A percentile compares a stretch with the other conserved stretches of the same genome.
These are phyloP conservation scores for Taphrina populina DNA, from an alignment of 1,139 yeast species.

Conservation along the genomic window DNA sequence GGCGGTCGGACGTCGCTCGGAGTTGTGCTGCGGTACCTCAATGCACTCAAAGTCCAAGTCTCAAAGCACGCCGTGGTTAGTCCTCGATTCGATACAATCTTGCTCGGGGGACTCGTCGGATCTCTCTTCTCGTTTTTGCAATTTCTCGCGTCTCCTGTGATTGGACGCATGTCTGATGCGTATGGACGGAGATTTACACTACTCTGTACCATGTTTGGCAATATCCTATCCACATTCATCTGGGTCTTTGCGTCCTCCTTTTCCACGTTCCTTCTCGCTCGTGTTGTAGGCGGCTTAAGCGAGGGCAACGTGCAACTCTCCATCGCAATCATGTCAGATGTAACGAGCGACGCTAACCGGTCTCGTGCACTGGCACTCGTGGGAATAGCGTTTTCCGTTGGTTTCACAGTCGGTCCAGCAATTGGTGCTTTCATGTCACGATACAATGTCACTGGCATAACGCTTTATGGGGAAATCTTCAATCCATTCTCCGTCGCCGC, in stretches of 20 bases:
- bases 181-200: constrained; percentile 28
- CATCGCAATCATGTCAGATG: constrained; percentile 34
- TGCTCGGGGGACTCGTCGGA: constrained; percentile 33
- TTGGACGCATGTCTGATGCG: constrained; percentile 23
- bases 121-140: constrained; percentile 32
- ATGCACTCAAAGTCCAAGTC: constrained; percentile 22
- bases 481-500: constrained; percentile 33
- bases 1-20: constrained; percentile 24
- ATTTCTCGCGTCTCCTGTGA: constrained; percentile 33
- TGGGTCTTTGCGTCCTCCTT: constrained; percentile 35
- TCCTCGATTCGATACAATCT: constrained; percentile 29
- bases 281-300: constrained; percentile 33
- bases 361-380: constrained; percentile 32
- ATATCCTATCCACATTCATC: constrained; percentile 31
- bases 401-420: constrained; percentile 34
- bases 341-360: constrained; percentile 31
- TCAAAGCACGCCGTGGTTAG: constrained; percentile 24
- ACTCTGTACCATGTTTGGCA: constrained; percentile 32
- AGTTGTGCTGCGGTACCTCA: constrained; percentile 20
- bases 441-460: constrained; percentile 30
- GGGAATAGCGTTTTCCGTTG: constrained; percentile 33
- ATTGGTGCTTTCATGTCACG: constrained; percentile 33
- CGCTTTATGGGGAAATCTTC: constrained; percentile 16
- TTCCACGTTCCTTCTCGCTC: constrained; percentile 20
- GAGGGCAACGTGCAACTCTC: constrained; percentile 34